Percentiles rank a stretch among this genome's conserved stretches.
These are phyloP conservation scores for Yamadazyma sp. DNA, from an alignment of 805 yeast genomes.

Conservation along the genomic window DNA sequence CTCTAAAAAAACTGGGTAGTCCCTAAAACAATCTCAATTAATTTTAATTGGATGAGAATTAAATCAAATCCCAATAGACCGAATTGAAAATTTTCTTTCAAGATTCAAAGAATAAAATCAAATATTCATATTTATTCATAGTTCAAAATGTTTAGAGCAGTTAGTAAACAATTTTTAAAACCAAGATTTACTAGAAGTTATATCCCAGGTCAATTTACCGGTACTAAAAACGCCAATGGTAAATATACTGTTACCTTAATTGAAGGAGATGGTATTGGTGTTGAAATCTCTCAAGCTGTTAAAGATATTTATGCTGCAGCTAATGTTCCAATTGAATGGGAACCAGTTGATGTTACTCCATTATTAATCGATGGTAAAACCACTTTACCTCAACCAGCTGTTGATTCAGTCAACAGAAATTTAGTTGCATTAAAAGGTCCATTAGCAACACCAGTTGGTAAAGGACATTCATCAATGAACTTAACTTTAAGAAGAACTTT, in stretches of 20 bases:
- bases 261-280: constrained; percentile 96
- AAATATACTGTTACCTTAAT: constrained; percentile 91
- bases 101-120: background rate
- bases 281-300: constrained; percentile 92
- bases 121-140: background rate
- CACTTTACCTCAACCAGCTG: constrained; percentile 85
- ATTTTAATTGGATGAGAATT: constrained; percentile 5
- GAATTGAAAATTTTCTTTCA: constrained; percentile 7
- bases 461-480: constrained; percentile 97
- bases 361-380: constrained; percentile 88
- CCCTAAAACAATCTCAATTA: too few species aligned
- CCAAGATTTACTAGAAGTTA: constrained; percentile 40
- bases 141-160: constrained; percentile 32
- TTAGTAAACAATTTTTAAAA: constrained; percentile 21
- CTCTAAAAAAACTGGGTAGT: too few species aligned
- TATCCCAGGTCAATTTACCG: constrained; percentile 66
- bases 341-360: constrained; percentile 94
- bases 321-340: constrained; percentile 95
- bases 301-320: constrained; percentile 93
- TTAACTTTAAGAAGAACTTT: constrained; percentile 96
- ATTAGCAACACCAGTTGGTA: constrained; percentile 96
- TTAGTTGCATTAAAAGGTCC: constrained; percentile 97
- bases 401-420: constrained; percentile 88
- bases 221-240: constrained; percentile 67
- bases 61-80: constrained; percentile 2